A percentile compares a stretch with the other conserved stretches of the same genome.
Evolutionary conservation across 768 basidiomycete species (phyloP).

Genomic region (Rhizopogon sp.): DNA sequence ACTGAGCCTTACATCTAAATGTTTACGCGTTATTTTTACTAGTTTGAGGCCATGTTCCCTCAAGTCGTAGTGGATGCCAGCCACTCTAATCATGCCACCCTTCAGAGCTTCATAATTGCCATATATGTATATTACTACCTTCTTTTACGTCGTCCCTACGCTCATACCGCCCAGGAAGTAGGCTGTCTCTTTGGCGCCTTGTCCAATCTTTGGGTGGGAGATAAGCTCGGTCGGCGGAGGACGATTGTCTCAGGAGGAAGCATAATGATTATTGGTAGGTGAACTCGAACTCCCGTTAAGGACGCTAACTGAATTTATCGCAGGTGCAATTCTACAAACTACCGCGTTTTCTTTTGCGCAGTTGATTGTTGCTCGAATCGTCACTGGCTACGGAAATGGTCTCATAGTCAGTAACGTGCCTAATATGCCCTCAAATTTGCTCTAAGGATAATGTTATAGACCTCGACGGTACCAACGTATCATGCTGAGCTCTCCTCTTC

Average conservation of each 20-base stretch:
- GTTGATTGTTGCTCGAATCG: slow-evolving; percentile 35
- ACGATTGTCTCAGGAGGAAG: slow-evolving; percentile 34
- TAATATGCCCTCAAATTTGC: not conserved
- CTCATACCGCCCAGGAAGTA: slow-evolving; percentile 29
- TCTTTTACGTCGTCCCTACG: not conserved
- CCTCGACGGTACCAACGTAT: slow-evolving; percentile 40
- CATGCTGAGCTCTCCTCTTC: slow-evolving; percentile 43
- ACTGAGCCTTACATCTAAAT: not conserved
- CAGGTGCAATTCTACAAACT: slow-evolving; percentile 31
- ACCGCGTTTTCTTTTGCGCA: slow-evolving; percentile 33
- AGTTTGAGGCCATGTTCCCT: slow-evolving; percentile 37
- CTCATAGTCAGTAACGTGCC: slow-evolving; percentile 22
- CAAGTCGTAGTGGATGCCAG: slow-evolving; percentile 25
- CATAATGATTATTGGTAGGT: slow-evolving; percentile 34
- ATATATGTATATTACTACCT: slow-evolving; percentile 26
- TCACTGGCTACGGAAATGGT: slow-evolving; percentile 39
- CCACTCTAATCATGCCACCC: slow-evolving; percentile 26
- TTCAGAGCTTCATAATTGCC: slow-evolving; percentile 35
- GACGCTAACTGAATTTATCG: not conserved
- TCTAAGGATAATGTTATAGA: slow-evolving; percentile 16
- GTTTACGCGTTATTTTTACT: not conserved
- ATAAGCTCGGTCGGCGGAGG: slow-evolving; percentile 33
- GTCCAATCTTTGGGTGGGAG: slow-evolving; percentile 36
- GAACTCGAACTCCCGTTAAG: not conserved
- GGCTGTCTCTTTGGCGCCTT: slow-evolving; percentile 41